Evolutionary conservation across 805 yeast genomes (phyloP).

Genomic region (Tetrapisispora arboricola): DNA sequence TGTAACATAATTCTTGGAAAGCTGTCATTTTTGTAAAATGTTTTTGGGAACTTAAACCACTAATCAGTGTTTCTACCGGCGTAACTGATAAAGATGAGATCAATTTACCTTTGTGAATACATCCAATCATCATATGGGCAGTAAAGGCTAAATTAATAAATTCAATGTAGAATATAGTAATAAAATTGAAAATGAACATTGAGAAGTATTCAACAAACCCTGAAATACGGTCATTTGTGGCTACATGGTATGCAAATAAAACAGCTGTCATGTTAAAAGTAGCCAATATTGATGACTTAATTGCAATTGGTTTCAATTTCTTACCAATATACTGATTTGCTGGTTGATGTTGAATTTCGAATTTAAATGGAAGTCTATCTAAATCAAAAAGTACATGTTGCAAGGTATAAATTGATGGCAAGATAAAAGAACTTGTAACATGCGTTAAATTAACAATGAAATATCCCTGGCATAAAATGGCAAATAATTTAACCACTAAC

Average conservation of each 20-base stretch:
- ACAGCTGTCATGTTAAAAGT: constrained; percentile 7
- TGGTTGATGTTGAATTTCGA: constrained; percentile 31
- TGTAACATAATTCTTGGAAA: constrained; percentile 63
- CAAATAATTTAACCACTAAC: neutral
- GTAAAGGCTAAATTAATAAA: constrained; percentile 45
- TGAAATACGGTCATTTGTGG: constrained; percentile 33
- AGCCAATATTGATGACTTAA: constrained; percentile 21
- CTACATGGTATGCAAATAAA: constrained; percentile 24
- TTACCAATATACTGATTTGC: constrained; percentile 29
- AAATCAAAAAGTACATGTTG: constrained; percentile 46
- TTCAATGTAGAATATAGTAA: constrained; percentile 40
- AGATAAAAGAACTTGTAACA: constrained; percentile 26
- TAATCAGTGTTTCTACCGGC: constrained; percentile 52
- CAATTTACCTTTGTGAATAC: constrained; percentile 55
- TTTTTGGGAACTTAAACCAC: constrained; percentile 48
- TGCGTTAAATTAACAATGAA: neutral
- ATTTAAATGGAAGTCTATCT: constrained; percentile 40
- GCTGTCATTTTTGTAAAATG: constrained; percentile 52
- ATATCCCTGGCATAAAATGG: constrained; percentile 8
- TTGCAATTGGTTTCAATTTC: constrained; percentile 22
- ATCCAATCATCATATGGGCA: constrained; percentile 65
- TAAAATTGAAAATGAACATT: constrained; percentile 29
- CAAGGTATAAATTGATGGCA: constrained; percentile 37
- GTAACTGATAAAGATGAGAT: constrained; percentile 46
- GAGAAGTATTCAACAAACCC: constrained; percentile 21